Conservation (phyloP, 2,329 filamentous ascomycete species). For the Colletotrichum paranaense region DNA sequence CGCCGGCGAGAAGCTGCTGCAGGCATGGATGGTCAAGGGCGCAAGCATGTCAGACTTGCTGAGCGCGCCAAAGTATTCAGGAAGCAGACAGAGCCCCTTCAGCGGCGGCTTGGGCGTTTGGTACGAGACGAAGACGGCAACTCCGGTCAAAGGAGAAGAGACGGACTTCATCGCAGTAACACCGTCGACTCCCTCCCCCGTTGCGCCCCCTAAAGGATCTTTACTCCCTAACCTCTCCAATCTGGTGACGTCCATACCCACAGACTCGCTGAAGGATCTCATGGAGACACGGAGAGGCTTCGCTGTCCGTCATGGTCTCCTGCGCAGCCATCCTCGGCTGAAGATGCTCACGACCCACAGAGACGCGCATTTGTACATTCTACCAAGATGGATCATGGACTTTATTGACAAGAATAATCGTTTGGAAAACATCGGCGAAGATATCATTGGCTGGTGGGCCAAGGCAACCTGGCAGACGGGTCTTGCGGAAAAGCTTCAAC, state of each 20-base stretch:
- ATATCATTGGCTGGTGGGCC: slow-evolving; percentile 94
- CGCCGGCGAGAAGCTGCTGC: slow-evolving; percentile 82
- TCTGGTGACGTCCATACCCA: slow-evolving; percentile 87
- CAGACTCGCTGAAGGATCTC: slow-evolving; percentile 87
- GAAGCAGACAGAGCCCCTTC: slow-evolving; percentile 53
- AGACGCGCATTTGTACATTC: slow-evolving; percentile 94
- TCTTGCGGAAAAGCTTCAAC: slow-evolving; percentile 79
- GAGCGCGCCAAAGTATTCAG: slow-evolving; percentile 56
- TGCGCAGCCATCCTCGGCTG: slow-evolving; percentile 79
- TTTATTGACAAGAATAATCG: slow-evolving; percentile 83
- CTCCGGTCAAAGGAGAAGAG: slow-evolving; percentile 87
- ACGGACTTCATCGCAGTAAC: slow-evolving; percentile 90
- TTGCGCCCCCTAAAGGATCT: slow-evolving; percentile 62
- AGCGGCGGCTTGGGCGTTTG: slow-evolving; percentile 89
- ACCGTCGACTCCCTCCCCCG: slow-evolving; percentile 68
- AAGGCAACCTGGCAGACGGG: slow-evolving; percentile 93
- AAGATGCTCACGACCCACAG: slow-evolving; percentile 86
- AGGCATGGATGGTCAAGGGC: slow-evolving; percentile 92
- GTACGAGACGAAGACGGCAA: slow-evolving; percentile 85
- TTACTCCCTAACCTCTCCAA: slow-evolving; percentile 78
- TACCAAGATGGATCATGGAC: slow-evolving; percentile 91
- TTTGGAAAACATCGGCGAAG: slow-evolving; percentile 90
- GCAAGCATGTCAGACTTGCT: slow-evolving; percentile 74
- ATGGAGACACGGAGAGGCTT: slow-evolving; percentile 80
- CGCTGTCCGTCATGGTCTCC: slow-evolving; percentile 79